Conservation (phyloP, 441 rosid genomes). For the Eruca vesicaria region DNA sequence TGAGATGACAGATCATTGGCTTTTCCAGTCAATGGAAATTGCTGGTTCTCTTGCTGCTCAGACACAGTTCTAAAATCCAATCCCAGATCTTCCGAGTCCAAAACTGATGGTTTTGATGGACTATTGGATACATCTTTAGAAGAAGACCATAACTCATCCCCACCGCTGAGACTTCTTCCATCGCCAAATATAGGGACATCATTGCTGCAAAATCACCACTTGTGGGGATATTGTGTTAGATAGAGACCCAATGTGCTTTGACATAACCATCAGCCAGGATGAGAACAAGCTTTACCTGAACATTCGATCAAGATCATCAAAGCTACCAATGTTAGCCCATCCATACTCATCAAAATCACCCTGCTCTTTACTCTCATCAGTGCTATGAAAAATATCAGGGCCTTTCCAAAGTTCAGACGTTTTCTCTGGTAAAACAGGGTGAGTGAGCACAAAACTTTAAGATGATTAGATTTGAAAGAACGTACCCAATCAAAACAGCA, state of each 20-base stretch:
- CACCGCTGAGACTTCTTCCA: constrained; percentile 57
- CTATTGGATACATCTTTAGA: constrained; percentile 58
- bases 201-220: constrained; percentile 95
- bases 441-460: constrained; percentile 29
- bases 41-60: constrained; percentile 50
- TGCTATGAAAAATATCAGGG: constrained; percentile 52
- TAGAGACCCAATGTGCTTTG: neutral
- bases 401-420: constrained; percentile 53
- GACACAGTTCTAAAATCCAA: constrained; percentile 50
- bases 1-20: no score
- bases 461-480: constrained; percentile 22
- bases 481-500: constrained; percentile 33
- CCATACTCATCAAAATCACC: constrained; percentile 80
- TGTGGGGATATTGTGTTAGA: constrained; percentile 71
- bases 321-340: constrained; percentile 96
- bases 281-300: constrained; percentile 69
- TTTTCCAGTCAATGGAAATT: constrained; percentile 42
- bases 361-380: constrained; percentile 60
- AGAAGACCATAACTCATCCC: constrained; percentile 83
- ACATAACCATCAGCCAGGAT: neutral
- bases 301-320: constrained; percentile 91
- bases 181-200: constrained; percentile 84
- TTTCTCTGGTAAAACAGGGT: constrained; percentile 35
- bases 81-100: constrained; percentile 53
- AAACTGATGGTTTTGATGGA: constrained; percentile 49